phyloP scores from a whole-genome alignment of 2,329 filamentous ascomycete genomes.

The Fusarium sp. region DNA sequence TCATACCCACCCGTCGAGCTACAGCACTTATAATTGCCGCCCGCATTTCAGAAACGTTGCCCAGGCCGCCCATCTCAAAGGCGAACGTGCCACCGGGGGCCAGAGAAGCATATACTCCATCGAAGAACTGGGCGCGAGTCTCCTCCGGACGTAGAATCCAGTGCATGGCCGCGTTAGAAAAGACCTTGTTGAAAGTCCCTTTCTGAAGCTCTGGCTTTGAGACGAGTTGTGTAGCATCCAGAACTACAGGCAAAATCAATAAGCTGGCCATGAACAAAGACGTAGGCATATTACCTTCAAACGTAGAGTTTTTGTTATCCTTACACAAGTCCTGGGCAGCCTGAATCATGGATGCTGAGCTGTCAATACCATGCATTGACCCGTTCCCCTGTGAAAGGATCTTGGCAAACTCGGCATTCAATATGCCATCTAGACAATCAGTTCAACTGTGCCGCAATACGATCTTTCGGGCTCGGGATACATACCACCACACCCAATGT shows the following conservation, averaged over 20 bases:
- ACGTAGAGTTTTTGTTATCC: constrained; percentile 56
- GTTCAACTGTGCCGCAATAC: neutral
- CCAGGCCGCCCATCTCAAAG: constrained; percentile 79
- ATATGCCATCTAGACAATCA: constrained; percentile 63
- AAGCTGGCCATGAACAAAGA: neutral
- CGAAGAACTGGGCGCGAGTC: constrained; percentile 65
- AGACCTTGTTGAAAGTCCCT: constrained; percentile 65
- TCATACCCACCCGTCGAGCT: constrained; percentile 62
- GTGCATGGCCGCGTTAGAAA: constrained; percentile 75
- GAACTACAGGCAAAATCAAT: constrained; percentile 50
- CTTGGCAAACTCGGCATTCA: constrained; percentile 66
- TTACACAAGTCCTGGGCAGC: constrained; percentile 60
- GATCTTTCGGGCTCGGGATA: neutral
- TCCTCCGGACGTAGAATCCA: constrained; percentile 68
- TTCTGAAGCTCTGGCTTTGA: constrained; percentile 52
- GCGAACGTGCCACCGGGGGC: constrained; percentile 68
- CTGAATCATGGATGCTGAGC: constrained; percentile 69
- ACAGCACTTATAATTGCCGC: constrained; percentile 68
- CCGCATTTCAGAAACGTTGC: constrained; percentile 74
- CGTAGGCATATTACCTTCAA: constrained; percentile 56
- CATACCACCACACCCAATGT: constrained; percentile 73
- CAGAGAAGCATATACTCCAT: constrained; percentile 63
- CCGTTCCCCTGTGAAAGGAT: constrained; percentile 60
- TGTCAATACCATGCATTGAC: constrained; percentile 68
- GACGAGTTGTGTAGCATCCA: constrained; percentile 60